These are phyloP conservation scores for Kondoa malvinella DNA, from an alignment of 768 basidiomycete species.

Conservation along the genomic window DNA sequence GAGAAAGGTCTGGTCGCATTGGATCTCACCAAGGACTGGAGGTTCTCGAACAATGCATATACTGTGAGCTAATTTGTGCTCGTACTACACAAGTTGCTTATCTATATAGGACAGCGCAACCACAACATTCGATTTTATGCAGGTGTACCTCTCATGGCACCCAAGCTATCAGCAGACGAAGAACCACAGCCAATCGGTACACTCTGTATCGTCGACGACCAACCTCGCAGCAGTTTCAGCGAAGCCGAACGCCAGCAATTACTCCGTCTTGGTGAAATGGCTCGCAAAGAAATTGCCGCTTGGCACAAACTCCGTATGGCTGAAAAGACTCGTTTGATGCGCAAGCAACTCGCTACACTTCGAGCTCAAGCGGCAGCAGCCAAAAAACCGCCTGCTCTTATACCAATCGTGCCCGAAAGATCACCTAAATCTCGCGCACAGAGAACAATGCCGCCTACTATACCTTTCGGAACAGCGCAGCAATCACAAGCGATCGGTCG, in stretches of 20 bases:
- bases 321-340: constrained; percentile 18
- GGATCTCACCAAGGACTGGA: constrained; percentile 22
- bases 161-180: constrained; percentile 12
- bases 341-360: constrained; percentile 4
- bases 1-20: constrained; percentile 20
- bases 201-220: constrained; percentile 25
- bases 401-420: background rate
- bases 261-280: constrained; percentile 21
- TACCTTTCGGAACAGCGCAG: background rate
- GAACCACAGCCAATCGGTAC: constrained; percentile 23
- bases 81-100: background rate
- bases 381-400: background rate
- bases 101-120: background rate
- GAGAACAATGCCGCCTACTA: background rate
- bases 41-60: constrained; percentile 6
- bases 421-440: background rate
- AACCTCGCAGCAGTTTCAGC: constrained; percentile 19
- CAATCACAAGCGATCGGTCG: background rate
- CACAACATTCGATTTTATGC: constrained; percentile 23
- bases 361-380: background rate
- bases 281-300: constrained; percentile 23
- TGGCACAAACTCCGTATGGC: constrained; percentile 20
- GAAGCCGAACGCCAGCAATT: constrained; percentile 23
- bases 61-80: background rate
- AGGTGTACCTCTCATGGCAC: constrained; percentile 19